Conservation (phyloP, 208 protist species). For the Trypanosomatidae sp. region DNA sequence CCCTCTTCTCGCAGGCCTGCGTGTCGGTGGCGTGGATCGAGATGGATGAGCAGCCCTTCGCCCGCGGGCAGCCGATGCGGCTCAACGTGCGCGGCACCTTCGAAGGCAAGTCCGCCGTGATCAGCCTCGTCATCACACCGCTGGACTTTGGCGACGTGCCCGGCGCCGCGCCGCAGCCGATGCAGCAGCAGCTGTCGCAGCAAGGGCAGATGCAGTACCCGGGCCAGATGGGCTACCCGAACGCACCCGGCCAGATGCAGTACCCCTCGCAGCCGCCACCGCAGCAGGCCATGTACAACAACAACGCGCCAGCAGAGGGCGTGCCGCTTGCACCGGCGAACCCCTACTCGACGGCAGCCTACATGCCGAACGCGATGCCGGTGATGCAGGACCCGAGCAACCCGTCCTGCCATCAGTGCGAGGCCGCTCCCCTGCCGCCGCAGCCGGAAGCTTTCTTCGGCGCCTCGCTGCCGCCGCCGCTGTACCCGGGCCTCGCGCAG, state of each 20-base stretch:
- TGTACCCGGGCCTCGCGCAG: conserved; percentile 10
- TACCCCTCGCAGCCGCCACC: no score
- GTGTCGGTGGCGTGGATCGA: conserved; percentile 49
- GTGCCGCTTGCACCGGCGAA: conserved; percentile 22
- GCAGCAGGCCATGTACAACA: conserved; percentile 6
- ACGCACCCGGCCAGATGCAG: no score
- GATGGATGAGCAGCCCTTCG: conserved; percentile 32
- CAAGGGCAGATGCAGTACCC: no score
- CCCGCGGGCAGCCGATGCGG: conserved; percentile 20
- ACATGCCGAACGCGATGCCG: conserved; percentile 22
- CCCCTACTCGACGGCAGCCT: conserved; percentile 36
- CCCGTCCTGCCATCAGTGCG: conserved; percentile 5
- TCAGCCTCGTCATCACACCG: conserved; percentile 30
- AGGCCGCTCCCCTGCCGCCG: neutral
- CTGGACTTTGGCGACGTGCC: conserved; percentile 37
- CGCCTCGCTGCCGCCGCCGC: conserved; percentile 26
- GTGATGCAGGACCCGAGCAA: conserved; percentile 10
- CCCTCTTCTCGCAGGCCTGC: conserved; percentile 43
- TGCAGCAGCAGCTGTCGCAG: no score
- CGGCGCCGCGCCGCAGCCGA: neutral
- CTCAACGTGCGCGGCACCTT: conserved; percentile 47
- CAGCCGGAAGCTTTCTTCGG: no score
- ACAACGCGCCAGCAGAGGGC: conserved; percentile 28
- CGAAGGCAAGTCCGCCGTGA: conserved; percentile 29
- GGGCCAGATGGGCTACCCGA: no score